phyloP scores from a whole-genome alignment of 768 basidiomycete species.

The Suillus variegatus region DNA sequence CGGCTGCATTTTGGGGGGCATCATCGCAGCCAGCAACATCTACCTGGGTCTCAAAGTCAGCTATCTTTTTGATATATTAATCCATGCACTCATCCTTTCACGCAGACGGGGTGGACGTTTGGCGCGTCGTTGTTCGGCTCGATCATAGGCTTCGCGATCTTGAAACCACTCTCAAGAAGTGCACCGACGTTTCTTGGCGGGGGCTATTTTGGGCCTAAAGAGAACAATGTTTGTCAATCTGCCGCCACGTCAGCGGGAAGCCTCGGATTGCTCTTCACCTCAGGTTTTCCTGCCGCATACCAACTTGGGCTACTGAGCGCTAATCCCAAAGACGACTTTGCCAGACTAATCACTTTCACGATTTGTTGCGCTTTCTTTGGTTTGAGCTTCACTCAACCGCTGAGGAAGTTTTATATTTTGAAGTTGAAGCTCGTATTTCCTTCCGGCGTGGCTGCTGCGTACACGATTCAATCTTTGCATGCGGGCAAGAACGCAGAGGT shows the following conservation, averaged over 20 bases:
- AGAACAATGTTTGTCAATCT: constrained; percentile 38
- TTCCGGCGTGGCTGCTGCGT: constrained; percentile 62
- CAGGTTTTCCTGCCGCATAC: constrained; percentile 61
- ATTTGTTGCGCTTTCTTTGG: constrained; percentile 57
- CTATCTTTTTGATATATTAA: not conserved
- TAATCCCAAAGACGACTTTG: constrained; percentile 53
- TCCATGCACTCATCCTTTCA: not conserved
- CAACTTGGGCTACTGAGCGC: constrained; percentile 49
- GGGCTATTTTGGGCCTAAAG: constrained; percentile 62
- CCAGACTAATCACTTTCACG: constrained; percentile 54
- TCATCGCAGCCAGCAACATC: constrained; percentile 63
- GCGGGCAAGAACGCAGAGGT: constrained; percentile 47
- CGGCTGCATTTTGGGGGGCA: constrained; percentile 48
- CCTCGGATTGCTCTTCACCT: constrained; percentile 57
- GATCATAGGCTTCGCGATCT: constrained; percentile 44
- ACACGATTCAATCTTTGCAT: constrained; percentile 63
- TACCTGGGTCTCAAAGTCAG: constrained; percentile 60
- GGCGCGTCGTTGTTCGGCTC: constrained; percentile 59
- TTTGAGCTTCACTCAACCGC: constrained; percentile 65
- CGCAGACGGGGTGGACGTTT: constrained; percentile 58
- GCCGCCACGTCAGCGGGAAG: constrained; percentile 47
- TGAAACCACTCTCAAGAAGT: constrained; percentile 54
- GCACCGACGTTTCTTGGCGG: constrained; percentile 47
- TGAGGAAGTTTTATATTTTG: constrained; percentile 61
- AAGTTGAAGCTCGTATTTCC: constrained; percentile 65